Evolutionary conservation across 345 rosid genomes (phyloP), one percentile per base, ranked within the genome.

Genomic region (Syzygium jambos): DNA sequence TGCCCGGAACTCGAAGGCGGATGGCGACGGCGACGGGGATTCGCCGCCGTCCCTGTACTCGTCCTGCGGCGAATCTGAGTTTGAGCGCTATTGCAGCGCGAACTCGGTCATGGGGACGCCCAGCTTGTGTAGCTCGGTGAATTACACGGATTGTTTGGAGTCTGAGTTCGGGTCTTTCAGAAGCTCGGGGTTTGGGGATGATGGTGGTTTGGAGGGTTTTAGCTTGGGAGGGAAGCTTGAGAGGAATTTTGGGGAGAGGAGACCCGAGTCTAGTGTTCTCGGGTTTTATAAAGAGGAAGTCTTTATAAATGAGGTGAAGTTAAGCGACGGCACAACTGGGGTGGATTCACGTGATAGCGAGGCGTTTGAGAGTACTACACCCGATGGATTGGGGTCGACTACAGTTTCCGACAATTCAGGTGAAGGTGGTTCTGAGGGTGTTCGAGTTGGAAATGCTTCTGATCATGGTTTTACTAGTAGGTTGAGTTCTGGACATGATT

Each of bases 91-190:
- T 65, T 94, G 95, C 88, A 97, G 98, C 87, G 98, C 98, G 10
- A 95, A 95, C 91, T 97, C 98, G 87, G 96, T 91, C 12, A 87
- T 95, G 88, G 98, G 96, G 55, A 96, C 98, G 9, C 98, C 98
- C 2, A 94, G 97, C 87, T 13, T 95, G 88, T 92, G 94, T 65
- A 92, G 98, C 91, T 93, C 95, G 7, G 85, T 89, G 61, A 87
- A 91, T 5, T 91, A 92, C 84, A 92, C 92, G 80, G 99, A 95
- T 86, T 89, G 91, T 78, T 59, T 93, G 83, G 98, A 93, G 73
- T 92, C 94, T 84, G 98, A 94, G 52, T 93, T 96, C 34, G 98
- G 96, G 84, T 93, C 94, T 29, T 88, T 90, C 49, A 92, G 87
- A 46, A 92, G 95, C 56, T 86, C 89, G 7, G 88, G 90, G 17